Conservation (phyloP, 2,329 filamentous ascomycete genomes). For the Colletotrichum salicis region DNA sequence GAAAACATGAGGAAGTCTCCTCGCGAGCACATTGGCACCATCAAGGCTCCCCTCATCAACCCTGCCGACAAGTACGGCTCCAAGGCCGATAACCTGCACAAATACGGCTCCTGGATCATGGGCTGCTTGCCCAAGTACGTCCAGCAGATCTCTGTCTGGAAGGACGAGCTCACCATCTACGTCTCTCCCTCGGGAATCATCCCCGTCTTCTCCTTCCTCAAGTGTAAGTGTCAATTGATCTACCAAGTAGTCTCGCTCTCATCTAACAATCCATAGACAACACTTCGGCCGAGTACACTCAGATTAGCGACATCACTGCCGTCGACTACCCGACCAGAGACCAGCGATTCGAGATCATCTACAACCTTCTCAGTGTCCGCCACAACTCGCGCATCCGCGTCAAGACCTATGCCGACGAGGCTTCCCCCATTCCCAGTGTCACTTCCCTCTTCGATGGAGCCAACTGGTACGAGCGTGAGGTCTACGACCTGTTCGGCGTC, state of each 20-base stretch:
- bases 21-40: slow-evolving; percentile 63
- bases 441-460: slow-evolving; percentile 90
- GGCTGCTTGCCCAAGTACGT: slow-evolving; percentile 97
- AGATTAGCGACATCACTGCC: slow-evolving; percentile 90
- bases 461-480: slow-evolving; percentile 98
- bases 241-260: neutral
- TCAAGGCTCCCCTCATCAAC: slow-evolving; percentile 86
- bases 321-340: slow-evolving; percentile 96
- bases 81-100: slow-evolving; percentile 88
- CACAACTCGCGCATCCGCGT: slow-evolving; percentile 97
- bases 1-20: slow-evolving; percentile 76
- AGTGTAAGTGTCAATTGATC: slow-evolving; percentile 61
- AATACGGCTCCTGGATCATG: slow-evolving; percentile 96
- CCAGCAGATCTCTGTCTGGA: slow-evolving; percentile 99
- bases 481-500: slow-evolving; percentile 96
- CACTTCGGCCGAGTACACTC: slow-evolving; percentile 95
- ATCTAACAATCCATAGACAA: slow-evolving; percentile 69
- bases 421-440: slow-evolving; percentile 89
- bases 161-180: slow-evolving; percentile 96
- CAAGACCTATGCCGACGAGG: slow-evolving; percentile 98
- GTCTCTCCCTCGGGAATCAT: slow-evolving; percentile 89
- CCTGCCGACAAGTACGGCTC: slow-evolving; percentile 92
- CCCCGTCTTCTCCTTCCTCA: slow-evolving; percentile 93
- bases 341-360: slow-evolving; percentile 97
- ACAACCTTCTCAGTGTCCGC: slow-evolving; percentile 94